Percentiles rank a stretch among this genome's conserved stretches.
Conservation (phyloP, 805 yeast genomes). For the Grigorovia yakushimaensis region DNA sequence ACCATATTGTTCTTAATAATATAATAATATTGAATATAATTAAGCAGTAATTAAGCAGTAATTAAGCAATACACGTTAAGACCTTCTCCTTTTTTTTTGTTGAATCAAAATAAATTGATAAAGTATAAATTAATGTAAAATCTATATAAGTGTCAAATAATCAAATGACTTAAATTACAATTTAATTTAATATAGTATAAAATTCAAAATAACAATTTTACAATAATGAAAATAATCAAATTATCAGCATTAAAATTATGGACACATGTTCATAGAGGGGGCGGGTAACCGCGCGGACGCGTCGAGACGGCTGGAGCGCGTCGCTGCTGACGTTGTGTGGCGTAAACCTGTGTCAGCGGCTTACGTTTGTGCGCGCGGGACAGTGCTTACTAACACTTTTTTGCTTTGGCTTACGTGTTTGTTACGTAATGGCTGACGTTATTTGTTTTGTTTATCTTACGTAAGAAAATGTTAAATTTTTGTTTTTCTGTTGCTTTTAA, state of each 20-base stretch:
- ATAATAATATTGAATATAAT: neutral
- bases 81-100: neutral
- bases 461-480: no score
- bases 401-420: no score
- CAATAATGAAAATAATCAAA: neutral
- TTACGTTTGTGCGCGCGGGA: no score
- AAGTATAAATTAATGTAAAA: neutral
- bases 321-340: no score
- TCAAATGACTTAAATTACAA: neutral
- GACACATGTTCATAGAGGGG: neutral
- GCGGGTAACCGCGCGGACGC: neutral
- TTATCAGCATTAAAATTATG: neutral
- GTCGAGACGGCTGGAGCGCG: neutral
- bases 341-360: neutral
- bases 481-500: no score
- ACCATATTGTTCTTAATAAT: conserved; percentile 39
- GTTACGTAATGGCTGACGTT: no score
- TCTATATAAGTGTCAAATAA: neutral
- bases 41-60: neutral
- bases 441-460: no score
- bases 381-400: no score
- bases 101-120: neutral
- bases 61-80: neutral
- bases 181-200: no score
- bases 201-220: no score